A percentile compares a stretch with the other conserved stretches of the same genome.
These are phyloP conservation scores for Aureobasidium sp. DNA, from an alignment of 2,329 filamentous ascomycete genomes.

Conservation along the genomic window DNA sequence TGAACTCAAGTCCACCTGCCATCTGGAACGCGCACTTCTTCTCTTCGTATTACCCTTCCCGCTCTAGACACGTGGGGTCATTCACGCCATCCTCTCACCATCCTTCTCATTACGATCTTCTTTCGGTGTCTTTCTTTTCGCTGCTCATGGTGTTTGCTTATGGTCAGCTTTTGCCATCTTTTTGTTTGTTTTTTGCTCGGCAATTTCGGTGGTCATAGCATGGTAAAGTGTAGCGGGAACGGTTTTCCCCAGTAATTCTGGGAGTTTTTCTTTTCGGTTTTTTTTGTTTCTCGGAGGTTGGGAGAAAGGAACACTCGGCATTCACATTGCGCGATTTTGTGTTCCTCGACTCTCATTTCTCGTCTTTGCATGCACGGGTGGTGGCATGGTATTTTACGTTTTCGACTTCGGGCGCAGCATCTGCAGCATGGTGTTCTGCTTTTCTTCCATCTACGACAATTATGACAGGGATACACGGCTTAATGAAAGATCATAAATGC, in stretches of 20 bases:
- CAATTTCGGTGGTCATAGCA: conserved; percentile 5
- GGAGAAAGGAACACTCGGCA: neutral
- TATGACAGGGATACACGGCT: conserved; percentile 2
- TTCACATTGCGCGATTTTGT: conserved; percentile 4
- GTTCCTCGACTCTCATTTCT: neutral
- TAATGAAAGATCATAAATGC: neutral
- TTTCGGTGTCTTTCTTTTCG: neutral
- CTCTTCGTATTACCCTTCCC: neutral
- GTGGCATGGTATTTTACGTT: neutral
- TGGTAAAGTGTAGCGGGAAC: conserved; percentile 11
- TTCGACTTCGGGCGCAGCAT: neutral
- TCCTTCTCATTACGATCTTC: conserved; percentile 2
- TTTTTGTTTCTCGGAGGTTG: conserved; percentile 2
- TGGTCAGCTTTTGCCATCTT: neutral
- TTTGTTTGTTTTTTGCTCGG: neutral
- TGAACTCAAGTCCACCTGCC: neutral
- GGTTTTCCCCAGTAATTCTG: neutral
- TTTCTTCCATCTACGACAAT: neutral
- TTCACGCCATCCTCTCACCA: neutral
- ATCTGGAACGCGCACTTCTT: neutral
- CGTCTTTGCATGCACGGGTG: neutral
- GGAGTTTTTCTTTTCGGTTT: neutral
- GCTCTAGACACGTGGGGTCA: conserved; percentile 3
- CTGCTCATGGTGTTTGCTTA: neutral
- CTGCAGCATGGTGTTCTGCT: neutral